Base-by-base conservation (phyloP, 1,284 basidiomycete genomes). In the Volvariella volvacea region DNA sequence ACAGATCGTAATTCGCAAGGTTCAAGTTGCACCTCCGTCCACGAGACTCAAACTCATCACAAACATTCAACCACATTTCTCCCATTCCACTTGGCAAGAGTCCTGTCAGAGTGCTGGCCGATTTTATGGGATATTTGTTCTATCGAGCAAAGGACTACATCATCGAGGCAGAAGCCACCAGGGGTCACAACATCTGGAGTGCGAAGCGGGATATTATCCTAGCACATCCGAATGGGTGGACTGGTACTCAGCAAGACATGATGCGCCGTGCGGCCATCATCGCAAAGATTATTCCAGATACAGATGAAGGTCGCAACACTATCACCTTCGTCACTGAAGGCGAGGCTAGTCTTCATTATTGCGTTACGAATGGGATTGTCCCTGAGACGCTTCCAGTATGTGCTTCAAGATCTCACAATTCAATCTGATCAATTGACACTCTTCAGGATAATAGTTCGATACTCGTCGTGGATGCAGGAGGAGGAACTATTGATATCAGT, bases 1-100 rank as follows among this genome's bases (percentile, higher is more conserved):
- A 28, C 12, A 28, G 25, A 28, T 28, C 25, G 25, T 28, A 6
- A 28, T 6, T 28, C 20, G 12, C 25, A 6, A 76, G 75, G 74
- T 76, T 74, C 62, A 77, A 76, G 50, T 53, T 77, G 0, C 52
- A 74, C 48, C 52, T 78, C 2, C 66, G 67, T 2, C 63, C 72
- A 36, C 54, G 56, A 10, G 9, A 20, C 15, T 10, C 19, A 48
- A 63, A 43, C 8, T 20, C 34, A 12, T 25, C 14, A 4, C n/a
- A 19, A 9, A 17, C 36, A 12, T 28, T 12, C 16, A 16, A 33
- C 15, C 19, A 20, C n/a, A 38, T 43, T 10, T 15, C 22, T 15
- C 45, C 41, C 16, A 41, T 47, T n/a, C 45, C 45, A 2, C 50
- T 51, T 3, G 57, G 6, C 40, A 68, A 71, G 46, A 57, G 58